Base-by-base conservation (phyloP, 1,284 basidiomycete genomes). In the Malassezia yamatoensis region DNA sequence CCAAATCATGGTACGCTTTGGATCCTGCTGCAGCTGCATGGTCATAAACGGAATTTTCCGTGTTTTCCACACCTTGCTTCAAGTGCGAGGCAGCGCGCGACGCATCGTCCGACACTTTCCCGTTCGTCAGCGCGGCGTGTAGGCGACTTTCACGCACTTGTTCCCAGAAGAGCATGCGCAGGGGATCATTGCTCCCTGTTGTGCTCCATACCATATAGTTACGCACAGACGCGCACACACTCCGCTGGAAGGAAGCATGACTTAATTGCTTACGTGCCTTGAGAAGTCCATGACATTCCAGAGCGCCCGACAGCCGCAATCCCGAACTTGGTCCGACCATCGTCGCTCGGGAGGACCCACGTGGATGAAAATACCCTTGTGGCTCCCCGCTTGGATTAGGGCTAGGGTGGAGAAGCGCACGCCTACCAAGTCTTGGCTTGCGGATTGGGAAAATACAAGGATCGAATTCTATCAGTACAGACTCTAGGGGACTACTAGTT, bases 281-380 rank as follows among this genome's bases (percentile, higher is more conserved):
- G 12, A 13, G n/a, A 5, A 45, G 15, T 3, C 43, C 41, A 13
- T 39, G 51, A 10, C 35, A 40, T 20, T 13, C n/a, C 5, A 44
- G 13, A 16, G 34, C 46, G 13, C 53, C 20, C 15, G 18, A 39
- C n/a, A 56, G 5, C 49, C 43, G 41, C 18, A 35, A 21, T 16
- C 54, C 49, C 20, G 49, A 21, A 37, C 54, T 13, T n/a, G 42
- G 54, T 13, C 21, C 34, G 29, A 41, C 48, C 54, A 56, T 56
- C 11, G 37, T 24, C 24, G 24, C 24, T 29, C 24, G 24, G 24
- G 24, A 29, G 24, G 7, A 29, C 24, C 24, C 24, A 29, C 24
- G 24, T 29, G 24, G 4, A 29, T 29, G 24, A 29, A 29, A 29
- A 29, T 29, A 4, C 24, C 24, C 4, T 29, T 29, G 24, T 29